Conservation (phyloP, 345 rosid species). For the Camelina hispida region DNA sequence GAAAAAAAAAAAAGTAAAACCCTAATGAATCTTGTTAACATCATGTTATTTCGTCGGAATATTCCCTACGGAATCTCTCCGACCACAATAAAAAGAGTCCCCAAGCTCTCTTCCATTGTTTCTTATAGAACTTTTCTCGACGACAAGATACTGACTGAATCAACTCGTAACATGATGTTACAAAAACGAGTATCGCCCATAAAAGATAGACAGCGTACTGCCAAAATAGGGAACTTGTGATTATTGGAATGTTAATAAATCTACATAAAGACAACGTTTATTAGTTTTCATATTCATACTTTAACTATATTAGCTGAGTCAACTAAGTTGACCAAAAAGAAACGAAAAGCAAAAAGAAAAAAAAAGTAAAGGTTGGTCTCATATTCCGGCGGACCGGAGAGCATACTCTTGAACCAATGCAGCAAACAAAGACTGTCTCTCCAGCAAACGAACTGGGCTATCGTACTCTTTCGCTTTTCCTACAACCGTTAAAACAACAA, state of each 20-base stretch:
- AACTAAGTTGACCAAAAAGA: neutral
- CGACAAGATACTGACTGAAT: neutral
- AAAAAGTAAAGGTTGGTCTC: neutral
- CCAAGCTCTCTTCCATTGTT: neutral
- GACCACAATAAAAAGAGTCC: conserved; percentile 13
- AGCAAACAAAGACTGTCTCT: conserved; percentile 72
- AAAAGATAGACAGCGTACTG: neutral
- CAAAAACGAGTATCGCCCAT: too few species aligned
- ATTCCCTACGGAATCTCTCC: conserved; percentile 15
- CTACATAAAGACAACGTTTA: neutral
- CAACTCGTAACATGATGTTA: too few species aligned
- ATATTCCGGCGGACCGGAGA: conserved; percentile 73
- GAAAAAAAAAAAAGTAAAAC: neutral
- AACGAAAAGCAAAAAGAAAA: neutral
- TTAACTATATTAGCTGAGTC: neutral
- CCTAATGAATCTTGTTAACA: conserved; percentile 36
- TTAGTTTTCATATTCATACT: neutral
- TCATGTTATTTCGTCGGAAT: conserved; percentile 18
- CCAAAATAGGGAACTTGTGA: neutral
- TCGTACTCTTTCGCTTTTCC: conserved; percentile 83
- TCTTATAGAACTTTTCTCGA: neutral
- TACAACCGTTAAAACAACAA: conserved; percentile 21
- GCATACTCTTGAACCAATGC: conserved; percentile 94
- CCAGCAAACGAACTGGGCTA: conserved; percentile 68
- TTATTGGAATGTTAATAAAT: neutral